Conservation (phyloP, 495 filamentous ascomycete genomes). For the Lasiosphaeria hispida region DNA sequence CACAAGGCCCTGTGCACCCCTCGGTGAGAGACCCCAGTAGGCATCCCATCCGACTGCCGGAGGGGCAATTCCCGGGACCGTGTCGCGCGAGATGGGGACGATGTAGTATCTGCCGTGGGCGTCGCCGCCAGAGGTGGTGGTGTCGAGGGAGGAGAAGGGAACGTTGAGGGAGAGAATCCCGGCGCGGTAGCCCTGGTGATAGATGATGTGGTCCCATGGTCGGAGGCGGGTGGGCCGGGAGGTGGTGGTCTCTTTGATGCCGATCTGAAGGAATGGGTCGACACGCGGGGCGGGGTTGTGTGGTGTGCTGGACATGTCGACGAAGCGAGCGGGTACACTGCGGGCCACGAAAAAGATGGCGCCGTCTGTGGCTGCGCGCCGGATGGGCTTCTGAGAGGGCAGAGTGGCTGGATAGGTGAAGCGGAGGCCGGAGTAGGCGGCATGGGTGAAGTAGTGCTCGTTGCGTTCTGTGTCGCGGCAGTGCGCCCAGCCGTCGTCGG, state of each 20-base stretch:
- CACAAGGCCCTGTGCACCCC: not conserved
- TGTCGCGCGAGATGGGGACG: conserved; percentile 20
- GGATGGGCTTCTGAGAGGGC: not conserved
- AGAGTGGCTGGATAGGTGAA: conserved; percentile 17
- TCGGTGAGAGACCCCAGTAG: conserved; percentile 12
- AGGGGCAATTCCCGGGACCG: conserved; percentile 14
- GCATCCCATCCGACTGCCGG: conserved; percentile 12
- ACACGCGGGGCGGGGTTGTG: conserved; percentile 1
- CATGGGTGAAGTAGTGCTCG: conserved; percentile 16
- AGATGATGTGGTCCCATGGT: conserved; percentile 14
- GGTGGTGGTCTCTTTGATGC: not conserved
- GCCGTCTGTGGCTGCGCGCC: not conserved
- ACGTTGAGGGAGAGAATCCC: conserved; percentile 15
- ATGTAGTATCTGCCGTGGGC: conserved; percentile 3
- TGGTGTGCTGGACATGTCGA: conserved; percentile 7
- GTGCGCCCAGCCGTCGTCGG: conserved; percentile 9
- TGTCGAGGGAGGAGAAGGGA: not conserved
- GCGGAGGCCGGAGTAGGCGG: conserved; percentile 15
- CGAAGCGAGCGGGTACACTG: conserved; percentile 7
- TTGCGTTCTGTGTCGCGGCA: conserved; percentile 11
- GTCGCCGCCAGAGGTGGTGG: too few species aligned
- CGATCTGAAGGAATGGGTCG: conserved; percentile 12
- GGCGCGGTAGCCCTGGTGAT: conserved; percentile 22
- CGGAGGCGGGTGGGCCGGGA: not conserved
- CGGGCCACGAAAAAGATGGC: conserved; percentile 11